Evolutionary conservation across 345 rosid species (phyloP).

Genomic region (Salix caprea): DNA sequence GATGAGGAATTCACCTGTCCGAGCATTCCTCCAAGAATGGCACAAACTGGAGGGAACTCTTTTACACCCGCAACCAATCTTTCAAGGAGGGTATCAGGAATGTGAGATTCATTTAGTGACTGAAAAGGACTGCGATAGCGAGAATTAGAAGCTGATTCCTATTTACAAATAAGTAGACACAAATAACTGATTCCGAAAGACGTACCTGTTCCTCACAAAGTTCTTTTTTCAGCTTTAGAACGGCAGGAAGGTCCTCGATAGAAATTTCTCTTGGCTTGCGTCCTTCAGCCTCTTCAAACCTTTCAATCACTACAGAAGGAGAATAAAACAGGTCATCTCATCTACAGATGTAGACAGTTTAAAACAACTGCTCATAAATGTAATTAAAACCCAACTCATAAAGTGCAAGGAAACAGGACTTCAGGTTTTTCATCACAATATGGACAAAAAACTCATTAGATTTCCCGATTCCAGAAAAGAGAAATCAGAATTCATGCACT

Average conservation of each 20-base stretch:
- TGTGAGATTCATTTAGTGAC: conserved; percentile 54
- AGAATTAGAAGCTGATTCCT: conserved; percentile 1
- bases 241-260: conserved; percentile 51
- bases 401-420: neutral
- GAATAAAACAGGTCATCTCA: neutral
- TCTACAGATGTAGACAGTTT: neutral
- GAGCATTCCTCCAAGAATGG: conserved; percentile 80
- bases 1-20: conserved; percentile 61
- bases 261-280: conserved; percentile 52
- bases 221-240: conserved; percentile 57
- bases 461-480: neutral
- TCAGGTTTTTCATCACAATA: neutral
- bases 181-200: neutral
- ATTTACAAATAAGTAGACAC: neutral
- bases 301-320: conserved; percentile 57
- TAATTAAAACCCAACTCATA: neutral
- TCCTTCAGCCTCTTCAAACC: conserved; percentile 62
- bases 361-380: neutral
- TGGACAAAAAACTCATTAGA: neutral
- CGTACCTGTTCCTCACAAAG: conserved; percentile 71
- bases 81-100: conserved; percentile 64
- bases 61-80: conserved; percentile 48
- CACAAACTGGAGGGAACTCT: conserved; percentile 91
- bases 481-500: neutral
- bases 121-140: conserved; percentile 19